phyloP scores from a whole-genome alignment of 306 rosid genomes.

The Trifolium dubium region DNA sequence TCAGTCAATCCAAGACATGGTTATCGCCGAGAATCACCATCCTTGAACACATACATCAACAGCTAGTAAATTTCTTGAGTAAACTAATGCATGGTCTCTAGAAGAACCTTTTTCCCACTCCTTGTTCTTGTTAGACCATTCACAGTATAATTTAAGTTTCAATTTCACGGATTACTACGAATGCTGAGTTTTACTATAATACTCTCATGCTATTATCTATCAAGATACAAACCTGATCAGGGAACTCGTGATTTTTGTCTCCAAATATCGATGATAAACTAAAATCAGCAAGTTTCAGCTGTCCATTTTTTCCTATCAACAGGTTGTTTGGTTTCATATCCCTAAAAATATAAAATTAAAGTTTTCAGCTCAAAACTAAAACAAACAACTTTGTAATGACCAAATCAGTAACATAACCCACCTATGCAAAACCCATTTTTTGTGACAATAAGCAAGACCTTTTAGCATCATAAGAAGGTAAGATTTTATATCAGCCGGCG shows the following conservation, averaged over 20 bases:
- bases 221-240: slow-evolving; percentile 81
- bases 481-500: slow-evolving; percentile 88
- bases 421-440: slow-evolving; percentile 98
- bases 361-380: slow-evolving; percentile 34
- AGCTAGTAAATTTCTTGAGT: background rate
- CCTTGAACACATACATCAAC: slow-evolving; percentile 28
- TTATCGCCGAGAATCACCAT: slow-evolving; percentile 18
- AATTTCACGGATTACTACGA: slow-evolving; percentile 7
- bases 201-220: slow-evolving; percentile 10
- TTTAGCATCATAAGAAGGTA: slow-evolving; percentile 87
- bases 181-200: slow-evolving; percentile 28
- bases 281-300: slow-evolving; percentile 97
- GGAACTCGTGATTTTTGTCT: slow-evolving; percentile 85
- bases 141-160: slow-evolving; percentile 1
- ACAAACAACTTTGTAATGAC: background rate
- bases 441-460: slow-evolving; percentile 91
- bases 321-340: slow-evolving; percentile 97
- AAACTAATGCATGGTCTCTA: background rate
- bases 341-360: slow-evolving; percentile 57
- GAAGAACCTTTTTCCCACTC: background rate
- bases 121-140: background rate
- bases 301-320: slow-evolving; percentile 89
- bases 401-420: slow-evolving; percentile 31
- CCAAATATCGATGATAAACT: slow-evolving; percentile 95
- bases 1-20: background rate